Percentiles rank a stretch among this genome's conserved stretches.
phyloP scores from a whole-genome alignment of 345 rosid species.

The Noccaea caerulescens region DNA sequence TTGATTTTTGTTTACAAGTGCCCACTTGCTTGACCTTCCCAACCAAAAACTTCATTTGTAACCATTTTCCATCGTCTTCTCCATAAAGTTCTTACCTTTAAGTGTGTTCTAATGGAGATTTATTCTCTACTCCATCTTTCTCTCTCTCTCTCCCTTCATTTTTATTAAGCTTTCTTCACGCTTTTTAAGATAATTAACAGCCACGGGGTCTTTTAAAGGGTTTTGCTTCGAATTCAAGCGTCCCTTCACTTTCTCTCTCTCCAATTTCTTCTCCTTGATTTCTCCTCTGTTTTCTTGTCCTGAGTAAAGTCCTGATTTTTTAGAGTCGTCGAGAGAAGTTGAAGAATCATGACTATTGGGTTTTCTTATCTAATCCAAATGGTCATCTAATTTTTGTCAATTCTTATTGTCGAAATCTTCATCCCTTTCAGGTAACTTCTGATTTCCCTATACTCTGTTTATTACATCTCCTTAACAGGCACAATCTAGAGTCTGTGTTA shows the following conservation, averaged over 20 bases:
- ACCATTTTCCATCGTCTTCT: slow-evolving; percentile 32
- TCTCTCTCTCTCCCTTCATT: slow-evolving; percentile 29
- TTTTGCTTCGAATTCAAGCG: slow-evolving; percentile 46
- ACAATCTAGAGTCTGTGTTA: not conserved
- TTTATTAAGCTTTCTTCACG: slow-evolving; percentile 42
- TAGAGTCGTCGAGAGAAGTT: slow-evolving; percentile 4
- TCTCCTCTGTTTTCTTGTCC: slow-evolving; percentile 2
- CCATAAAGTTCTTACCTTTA: slow-evolving; percentile 39
- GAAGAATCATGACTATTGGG: slow-evolving; percentile 29
- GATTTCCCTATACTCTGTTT: slow-evolving; percentile 19
- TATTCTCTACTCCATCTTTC: slow-evolving; percentile 29
- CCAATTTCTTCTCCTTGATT: not conserved
- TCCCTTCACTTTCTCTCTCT: slow-evolving; percentile 32
- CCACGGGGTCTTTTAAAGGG: slow-evolving; percentile 37
- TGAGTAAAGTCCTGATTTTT: slow-evolving; percentile 29
- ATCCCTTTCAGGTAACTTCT: slow-evolving; percentile 35
- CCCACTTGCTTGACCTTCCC: slow-evolving; percentile 40
- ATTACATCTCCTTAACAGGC: not conserved
- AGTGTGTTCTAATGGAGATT: slow-evolving; percentile 40
- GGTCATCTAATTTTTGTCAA: slow-evolving; percentile 24
- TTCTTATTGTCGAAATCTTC: slow-evolving; percentile 17
- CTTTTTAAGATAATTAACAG: slow-evolving; percentile 44
- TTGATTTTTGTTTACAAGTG: slow-evolving; percentile 22
- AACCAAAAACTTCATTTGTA: slow-evolving; percentile 23
- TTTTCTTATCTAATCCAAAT: slow-evolving; percentile 20